Base-by-base conservation (phyloP, 225 moss, liverwort and hornwort species). In the Polytrichum formosum region DNA sequence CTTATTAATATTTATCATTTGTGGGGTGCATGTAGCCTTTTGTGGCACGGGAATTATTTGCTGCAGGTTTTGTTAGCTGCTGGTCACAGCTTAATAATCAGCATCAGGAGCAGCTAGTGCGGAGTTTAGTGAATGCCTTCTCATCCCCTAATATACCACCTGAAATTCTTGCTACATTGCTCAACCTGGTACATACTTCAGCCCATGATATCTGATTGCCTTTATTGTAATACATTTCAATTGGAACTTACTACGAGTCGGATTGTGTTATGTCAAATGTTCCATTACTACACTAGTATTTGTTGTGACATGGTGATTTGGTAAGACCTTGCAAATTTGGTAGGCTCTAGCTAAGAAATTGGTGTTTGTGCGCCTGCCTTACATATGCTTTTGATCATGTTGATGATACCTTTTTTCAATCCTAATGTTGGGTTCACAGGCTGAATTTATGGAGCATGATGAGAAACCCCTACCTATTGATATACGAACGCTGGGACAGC, bases 371-470 rank as follows among this genome's bases (percentile, higher is more conserved):
- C 16, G 1, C 46, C 16, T 46, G 46, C 46, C 46, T 46, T 35
- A 8, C 9, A 35, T 2, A 35, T 35, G 35, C 35, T 35, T 9
- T 46, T 46, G 46, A 46, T 46, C 4, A 46, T 46, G 9, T 46
- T 2, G 13, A 46, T 46, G 13, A 2, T 46, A 1, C 13, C 4
- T 13, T 46, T 16, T 46, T 46, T 13, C 10, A 46, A 46, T 16
- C 13, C 16, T 3, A 46, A 46, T 46, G 4, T 69, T 55, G 54
- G 69, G 59, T 26, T 71, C 65, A 28, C 86, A 97, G 97, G 97
- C 97, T 56, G 97, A 98, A 78, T 94, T 92, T 63, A 98, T 98
- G 97, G 97, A 98, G 85, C 94, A 94, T 81, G 91, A 90, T 79
- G 97, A 98, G 73, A 98, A 91, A 79, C 92, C 94, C 28, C 84